Evolutionary conservation across 2,329 filamentous ascomycete species (phyloP), one percentile per base, ranked within the genome.

Genomic region (Paraphaeosphaeria sporulosa): DNA sequence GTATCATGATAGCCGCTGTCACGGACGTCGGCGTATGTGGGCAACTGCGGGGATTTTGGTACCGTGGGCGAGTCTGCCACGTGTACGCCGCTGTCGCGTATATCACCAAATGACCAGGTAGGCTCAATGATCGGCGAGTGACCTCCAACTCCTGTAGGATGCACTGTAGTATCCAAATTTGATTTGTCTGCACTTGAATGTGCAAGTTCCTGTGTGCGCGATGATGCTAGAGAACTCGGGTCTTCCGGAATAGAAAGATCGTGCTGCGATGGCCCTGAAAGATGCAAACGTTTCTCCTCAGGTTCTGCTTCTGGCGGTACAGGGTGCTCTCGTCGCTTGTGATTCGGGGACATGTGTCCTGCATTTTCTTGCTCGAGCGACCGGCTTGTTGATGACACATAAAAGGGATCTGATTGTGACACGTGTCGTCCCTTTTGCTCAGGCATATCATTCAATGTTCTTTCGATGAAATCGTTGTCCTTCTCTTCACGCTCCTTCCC

Each of bases 51-150:
- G 57, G 72, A 69, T 42, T 64, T 63, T 46, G 73, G 64, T 32
- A 78, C 61, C 38, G 78, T 68, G 43, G 80, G 78, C 53, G 82
- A 80, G 66, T 83, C 82, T 61, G 75, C 76, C 60, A 81, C 73
- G 63, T 80, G 76, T 62, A 81, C 75, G 63, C 76, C 81, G 64
- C 78, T 81, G 60, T 83, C 81, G 61, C 81, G 79, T 71, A 79
- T 75, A 54, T 70, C 58, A 25, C 69, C 67, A 59, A 79, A 79
- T 2, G 73, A 75, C 78, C 78, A 79, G 19, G 72, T 66, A 42
- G 76, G 70, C 56, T 75, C 71, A 9, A 65, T 53, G 19, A 54
- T 38, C 17, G 66, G 59, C 21, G 65, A 58, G 21, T 58, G 49
- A 9, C 56, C 59, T 21, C 53, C 62, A 55, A 43, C 48, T 23